Evolutionary conservation across 2,329 filamentous ascomycete genomes (phyloP).

Genomic region (Grosmannia clavigera): DNA sequence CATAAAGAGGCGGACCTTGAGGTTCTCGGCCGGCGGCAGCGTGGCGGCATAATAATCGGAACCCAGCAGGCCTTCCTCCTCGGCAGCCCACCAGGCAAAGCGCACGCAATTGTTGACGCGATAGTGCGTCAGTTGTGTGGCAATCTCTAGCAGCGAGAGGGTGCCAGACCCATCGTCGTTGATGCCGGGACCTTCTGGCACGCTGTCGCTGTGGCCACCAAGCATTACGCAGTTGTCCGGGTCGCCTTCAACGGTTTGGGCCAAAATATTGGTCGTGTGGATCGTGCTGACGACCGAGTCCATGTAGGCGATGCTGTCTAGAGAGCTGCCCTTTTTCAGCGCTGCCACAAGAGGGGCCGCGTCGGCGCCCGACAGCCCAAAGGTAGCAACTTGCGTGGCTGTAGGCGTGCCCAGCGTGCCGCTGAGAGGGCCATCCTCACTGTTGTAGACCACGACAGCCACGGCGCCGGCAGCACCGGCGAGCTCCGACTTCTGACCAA

Average conservation of each 20-base stretch:
- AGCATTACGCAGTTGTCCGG: slow-evolving; percentile 53
- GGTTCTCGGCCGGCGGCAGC: slow-evolving; percentile 44
- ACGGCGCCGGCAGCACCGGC: slow-evolving; percentile 59
- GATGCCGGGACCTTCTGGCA: slow-evolving; percentile 55
- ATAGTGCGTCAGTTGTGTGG: slow-evolving; percentile 44
- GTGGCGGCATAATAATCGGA: slow-evolving; percentile 49
- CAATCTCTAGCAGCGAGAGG: slow-evolving; percentile 48
- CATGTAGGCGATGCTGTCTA: slow-evolving; percentile 47
- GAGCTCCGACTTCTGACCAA: slow-evolving; percentile 56
- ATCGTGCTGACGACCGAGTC: slow-evolving; percentile 43
- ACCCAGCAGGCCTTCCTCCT: slow-evolving; percentile 53
- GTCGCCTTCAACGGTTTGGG: slow-evolving; percentile 48
- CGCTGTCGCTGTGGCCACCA: slow-evolving; percentile 52
- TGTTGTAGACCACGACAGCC: slow-evolving; percentile 66
- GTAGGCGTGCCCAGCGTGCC: slow-evolving; percentile 57
- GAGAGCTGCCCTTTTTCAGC: slow-evolving; percentile 32
- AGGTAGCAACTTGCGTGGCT: slow-evolving; percentile 51
- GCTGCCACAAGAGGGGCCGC: slow-evolving; percentile 43
- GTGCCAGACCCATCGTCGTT: slow-evolving; percentile 67
- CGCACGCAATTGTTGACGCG: slow-evolving; percentile 52
- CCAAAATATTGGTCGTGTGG: slow-evolving; percentile 47
- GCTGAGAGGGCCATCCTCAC: slow-evolving; percentile 45
- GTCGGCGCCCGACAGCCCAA: slow-evolving; percentile 49
- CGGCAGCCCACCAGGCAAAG: slow-evolving; percentile 56
- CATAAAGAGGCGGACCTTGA: slow-evolving; percentile 52